Conservation (phyloP, 495 filamentous ascomycete species). For the Xylaria palmicola region DNA sequence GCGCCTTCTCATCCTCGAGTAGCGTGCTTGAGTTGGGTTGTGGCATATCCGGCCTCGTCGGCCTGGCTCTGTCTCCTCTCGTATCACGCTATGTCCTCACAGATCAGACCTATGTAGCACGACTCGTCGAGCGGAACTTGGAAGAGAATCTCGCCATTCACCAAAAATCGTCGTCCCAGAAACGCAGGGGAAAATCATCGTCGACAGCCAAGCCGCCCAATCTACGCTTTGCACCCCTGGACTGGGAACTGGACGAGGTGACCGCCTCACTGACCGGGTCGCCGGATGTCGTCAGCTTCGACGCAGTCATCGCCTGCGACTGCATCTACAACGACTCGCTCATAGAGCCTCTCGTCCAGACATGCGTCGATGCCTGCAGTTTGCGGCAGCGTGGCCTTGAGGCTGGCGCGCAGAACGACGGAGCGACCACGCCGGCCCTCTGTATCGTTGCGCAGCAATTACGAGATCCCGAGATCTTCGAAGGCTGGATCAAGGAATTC, state of each 20-base stretch:
- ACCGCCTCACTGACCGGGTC: conserved; percentile 38
- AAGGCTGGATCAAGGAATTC: conserved; percentile 73
- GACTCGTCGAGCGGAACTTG: conserved; percentile 72
- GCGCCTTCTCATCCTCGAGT: conserved; percentile 55
- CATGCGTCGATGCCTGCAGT: conserved; percentile 75
- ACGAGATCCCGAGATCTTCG: conserved; percentile 78
- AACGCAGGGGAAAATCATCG: conserved; percentile 22
- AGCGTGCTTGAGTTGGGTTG: conserved; percentile 80
- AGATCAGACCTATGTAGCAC: conserved; percentile 83
- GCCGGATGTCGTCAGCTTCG: conserved; percentile 40
- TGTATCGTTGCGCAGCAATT: conserved; percentile 86
- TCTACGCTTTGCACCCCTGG: conserved; percentile 55
- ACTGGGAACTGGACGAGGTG: conserved; percentile 66
- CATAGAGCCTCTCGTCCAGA: conserved; percentile 76
- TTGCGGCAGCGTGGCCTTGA: conserved; percentile 40
- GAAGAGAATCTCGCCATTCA: conserved; percentile 50
- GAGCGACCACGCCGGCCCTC: conserved; percentile 24
- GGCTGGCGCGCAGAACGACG: background rate
- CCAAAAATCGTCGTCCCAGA: conserved; percentile 15
- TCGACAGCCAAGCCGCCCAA: conserved; percentile 17
- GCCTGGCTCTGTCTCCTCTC: conserved; percentile 58
- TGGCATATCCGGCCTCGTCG: conserved; percentile 78
- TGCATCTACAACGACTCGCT: conserved; percentile 89
- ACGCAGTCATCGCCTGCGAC: conserved; percentile 76
- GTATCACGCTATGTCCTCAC: conserved; percentile 74